Evolutionary conservation across 176 grass and related monocot genomes (phyloP), one percentile per base, ranked within the genome.

Genomic region (Triticum turgidum): DNA sequence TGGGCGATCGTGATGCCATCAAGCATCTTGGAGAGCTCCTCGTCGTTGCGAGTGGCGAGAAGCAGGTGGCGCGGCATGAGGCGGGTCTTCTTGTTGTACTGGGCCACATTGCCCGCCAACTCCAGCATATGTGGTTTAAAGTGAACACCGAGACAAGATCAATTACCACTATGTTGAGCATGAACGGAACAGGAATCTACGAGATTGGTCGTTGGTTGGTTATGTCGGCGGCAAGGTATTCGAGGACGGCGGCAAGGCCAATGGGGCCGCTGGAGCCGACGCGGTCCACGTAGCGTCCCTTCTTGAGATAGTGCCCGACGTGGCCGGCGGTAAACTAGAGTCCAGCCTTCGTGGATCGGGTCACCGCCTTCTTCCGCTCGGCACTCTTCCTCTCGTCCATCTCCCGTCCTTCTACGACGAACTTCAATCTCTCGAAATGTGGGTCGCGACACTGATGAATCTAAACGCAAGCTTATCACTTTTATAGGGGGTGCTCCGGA

Each of bases 31-130:
- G 65, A 65, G 74, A 89, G 87, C 65, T 89, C 87, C 74, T 79
- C 38, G 14, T 89, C 52, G 29, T 84, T 89, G 71, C 65, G 74
- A 39, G 84, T 65, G 11, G 52, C 73, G 1, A 88, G 80, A 18
- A 83, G 73, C 17, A 83, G 34, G 71, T 88, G 87, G 10, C 74
- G 51, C 4, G 73, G 65, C 24, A 84, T 25, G 81, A 84, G 79
- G 34, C 74, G 27, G 17, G 11, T 83, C 80, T 83, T 88, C 87
- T 88, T 88, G 81, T 88, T 84, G 74, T 88, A 73, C 34, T 75
- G 39, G 5, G 81, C 81, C 10, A 49, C 81, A 35, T 88, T 88
- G 5, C 73, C 73, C 3, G 10, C 87, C 4, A 88, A 74, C 81
- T 84, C 80, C 10, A 88, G 20, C 4, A 86, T 77, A 49, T 71